Evolutionary conservation across 225 moss, liverwort and hornwort genomes (phyloP).

Genomic region (Polytrichum commune): DNA sequence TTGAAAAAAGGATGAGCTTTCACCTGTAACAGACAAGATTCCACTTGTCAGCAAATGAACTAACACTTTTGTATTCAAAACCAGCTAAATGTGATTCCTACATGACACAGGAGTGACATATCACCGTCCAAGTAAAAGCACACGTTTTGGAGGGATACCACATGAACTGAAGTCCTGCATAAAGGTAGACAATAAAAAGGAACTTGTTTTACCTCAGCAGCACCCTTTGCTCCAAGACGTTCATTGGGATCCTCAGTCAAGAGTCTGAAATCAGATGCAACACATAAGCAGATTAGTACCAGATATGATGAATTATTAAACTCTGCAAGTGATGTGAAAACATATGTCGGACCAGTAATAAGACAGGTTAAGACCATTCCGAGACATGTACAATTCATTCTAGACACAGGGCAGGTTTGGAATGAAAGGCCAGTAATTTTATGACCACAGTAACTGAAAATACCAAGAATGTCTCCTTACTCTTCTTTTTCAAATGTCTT

Average conservation of each 20-base stretch:
- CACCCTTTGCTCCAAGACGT: constrained; percentile 90
- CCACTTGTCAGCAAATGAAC: constrained; percentile 3
- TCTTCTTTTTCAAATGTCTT: too few relatives aligned
- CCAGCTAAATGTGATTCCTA: not conserved
- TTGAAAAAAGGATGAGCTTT: constrained; percentile 94
- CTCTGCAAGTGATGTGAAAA: not conserved
- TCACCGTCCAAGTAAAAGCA: too few relatives aligned
- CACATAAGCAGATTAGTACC: not conserved
- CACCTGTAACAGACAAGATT: constrained; percentile 46
- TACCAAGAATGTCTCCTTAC: too few relatives aligned
- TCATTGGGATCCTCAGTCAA: constrained; percentile 90
- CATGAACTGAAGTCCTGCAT: not conserved
- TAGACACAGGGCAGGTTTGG: too few relatives aligned
- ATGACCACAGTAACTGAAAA: too few relatives aligned
- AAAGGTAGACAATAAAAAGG: not conserved
- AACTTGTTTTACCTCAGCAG: constrained; percentile 61
- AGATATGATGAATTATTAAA: not conserved
- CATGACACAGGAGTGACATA: too few relatives aligned
- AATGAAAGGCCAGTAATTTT: too few relatives aligned
- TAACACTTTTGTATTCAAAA: not conserved
- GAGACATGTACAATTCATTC: too few relatives aligned
- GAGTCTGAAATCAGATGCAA: constrained; percentile 50
- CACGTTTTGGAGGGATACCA: not conserved
- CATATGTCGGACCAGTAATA: too few relatives aligned
- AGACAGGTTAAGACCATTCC: too few relatives aligned